Percentiles rank a stretch among this genome's conserved stretches.
Evolutionary conservation across 1,139 yeast genomes (phyloP).

Genomic region (Chernovozyma aurita): DNA sequence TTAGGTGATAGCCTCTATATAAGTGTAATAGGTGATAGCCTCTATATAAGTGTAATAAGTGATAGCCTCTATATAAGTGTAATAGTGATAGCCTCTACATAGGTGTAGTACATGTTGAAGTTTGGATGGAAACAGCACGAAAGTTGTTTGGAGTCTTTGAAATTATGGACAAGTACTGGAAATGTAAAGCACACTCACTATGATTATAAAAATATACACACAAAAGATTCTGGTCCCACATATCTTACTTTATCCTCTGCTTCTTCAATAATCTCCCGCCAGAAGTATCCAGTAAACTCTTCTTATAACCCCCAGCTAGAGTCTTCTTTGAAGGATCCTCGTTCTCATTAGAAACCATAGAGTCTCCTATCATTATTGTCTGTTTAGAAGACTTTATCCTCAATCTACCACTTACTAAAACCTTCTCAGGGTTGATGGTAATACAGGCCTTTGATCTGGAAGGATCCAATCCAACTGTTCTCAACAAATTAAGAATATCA

Average conservation of each 20-base stretch:
- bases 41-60: too few relatives aligned
- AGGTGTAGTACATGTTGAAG: too few relatives aligned
- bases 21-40: too few relatives aligned
- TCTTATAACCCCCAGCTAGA: slow-evolving; percentile 21
- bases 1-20: too few relatives aligned
- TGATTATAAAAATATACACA: too few relatives aligned
- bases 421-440: slow-evolving; percentile 56
- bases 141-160: too few relatives aligned
- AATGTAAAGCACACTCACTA: too few relatives aligned
- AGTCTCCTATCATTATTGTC: slow-evolving; percentile 48
- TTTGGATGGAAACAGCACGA: too few relatives aligned
- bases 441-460: slow-evolving; percentile 61
- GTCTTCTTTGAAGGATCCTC: slow-evolving; percentile 25
- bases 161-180: too few relatives aligned
- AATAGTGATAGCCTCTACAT: too few relatives aligned
- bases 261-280: slow-evolving; percentile 26
- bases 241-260: slow-evolving; percentile 4
- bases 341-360: slow-evolving; percentile 12
- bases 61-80: too few relatives aligned
- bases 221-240: too few relatives aligned
- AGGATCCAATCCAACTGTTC: slow-evolving; percentile 64
- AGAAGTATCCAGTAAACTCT: slow-evolving; percentile 21
- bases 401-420: slow-evolving; percentile 65
- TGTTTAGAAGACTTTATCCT: slow-evolving; percentile 70
- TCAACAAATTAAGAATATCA: slow-evolving; percentile 65